Evolutionary conservation across 2,329 filamentous ascomycete species (phyloP).

Genomic region (Aspergillus fumigatiaffinis): DNA sequence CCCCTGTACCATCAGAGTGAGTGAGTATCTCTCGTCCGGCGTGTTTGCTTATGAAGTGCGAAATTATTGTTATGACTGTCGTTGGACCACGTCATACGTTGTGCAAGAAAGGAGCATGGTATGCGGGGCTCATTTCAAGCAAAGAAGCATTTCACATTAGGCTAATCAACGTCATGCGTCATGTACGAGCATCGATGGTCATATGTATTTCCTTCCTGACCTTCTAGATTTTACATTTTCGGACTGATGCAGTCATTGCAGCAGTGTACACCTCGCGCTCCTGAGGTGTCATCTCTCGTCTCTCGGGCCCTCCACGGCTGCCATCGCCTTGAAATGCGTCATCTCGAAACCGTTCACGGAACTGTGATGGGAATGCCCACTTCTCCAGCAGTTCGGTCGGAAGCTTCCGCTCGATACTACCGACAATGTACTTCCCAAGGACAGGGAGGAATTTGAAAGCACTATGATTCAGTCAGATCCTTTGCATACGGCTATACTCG

Average conservation of each 20-base stretch:
- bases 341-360: constrained; percentile 12
- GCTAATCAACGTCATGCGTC: no score
- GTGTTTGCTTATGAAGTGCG: not conserved
- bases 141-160: no score
- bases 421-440: constrained; percentile 59
- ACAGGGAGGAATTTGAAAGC: constrained; percentile 63
- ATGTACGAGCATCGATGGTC: no score
- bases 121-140: no score
- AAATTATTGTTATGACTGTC: no score
- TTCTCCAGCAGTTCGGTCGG: constrained; percentile 55
- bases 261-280: constrained; percentile 14
- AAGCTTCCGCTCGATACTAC: constrained; percentile 47
- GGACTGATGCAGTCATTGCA: constrained; percentile 16
- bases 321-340: constrained; percentile 24
- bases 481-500: no score
- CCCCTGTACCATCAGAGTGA: no score
- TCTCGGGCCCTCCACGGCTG: constrained; percentile 28
- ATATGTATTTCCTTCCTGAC: no score
- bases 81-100: no score
- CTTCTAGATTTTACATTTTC: constrained; percentile 23
- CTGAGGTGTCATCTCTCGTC: constrained; percentile 20
- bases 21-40: not conserved
- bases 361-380: constrained; percentile 44
- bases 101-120: no score
- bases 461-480: constrained; percentile 18